These are phyloP conservation scores for Trichophyton benhamiae DNA, from an alignment of 2,329 filamentous ascomycete species.

Conservation along the genomic window DNA sequence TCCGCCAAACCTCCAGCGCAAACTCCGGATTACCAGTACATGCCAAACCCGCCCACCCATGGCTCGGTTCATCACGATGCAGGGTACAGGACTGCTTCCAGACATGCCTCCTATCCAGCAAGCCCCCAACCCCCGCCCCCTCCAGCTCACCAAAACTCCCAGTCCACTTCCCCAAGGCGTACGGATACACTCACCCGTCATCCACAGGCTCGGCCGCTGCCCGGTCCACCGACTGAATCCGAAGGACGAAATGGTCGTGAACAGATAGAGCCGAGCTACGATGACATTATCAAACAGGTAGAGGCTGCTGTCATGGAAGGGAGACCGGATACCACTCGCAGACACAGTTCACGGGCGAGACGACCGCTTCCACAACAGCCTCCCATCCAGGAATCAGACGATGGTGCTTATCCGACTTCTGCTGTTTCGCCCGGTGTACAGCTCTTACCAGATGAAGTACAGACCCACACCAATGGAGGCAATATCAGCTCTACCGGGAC, in stretches of 20 bases:
- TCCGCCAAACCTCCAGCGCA: background rate
- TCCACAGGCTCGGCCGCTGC: conserved; percentile 47
- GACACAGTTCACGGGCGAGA: conserved; percentile 20
- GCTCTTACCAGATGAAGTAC: conserved; percentile 33
- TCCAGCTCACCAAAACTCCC: conserved; percentile 40
- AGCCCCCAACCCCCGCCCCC: conserved; percentile 34
- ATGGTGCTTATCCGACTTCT: conserved; percentile 15
- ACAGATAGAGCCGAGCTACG: conserved; percentile 36
- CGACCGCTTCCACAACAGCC: conserved; percentile 15
- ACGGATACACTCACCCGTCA: conserved; percentile 44
- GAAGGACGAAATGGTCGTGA: conserved; percentile 24
- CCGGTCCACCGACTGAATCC: conserved; percentile 42
- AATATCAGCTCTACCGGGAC: conserved; percentile 34
- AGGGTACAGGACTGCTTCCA: conserved; percentile 9
- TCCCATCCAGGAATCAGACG: conserved; percentile 13
- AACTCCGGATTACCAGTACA: background rate
- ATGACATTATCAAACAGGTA: conserved; percentile 47
- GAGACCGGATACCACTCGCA: conserved; percentile 16
- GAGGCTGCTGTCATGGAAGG: conserved; percentile 39
- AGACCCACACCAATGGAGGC: conserved; percentile 39
- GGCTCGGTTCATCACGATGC: background rate
- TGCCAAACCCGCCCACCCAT: background rate
- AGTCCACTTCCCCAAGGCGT: conserved; percentile 39
- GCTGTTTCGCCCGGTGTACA: conserved; percentile 19
- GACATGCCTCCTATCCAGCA: conserved; percentile 21